phyloP scores from a whole-genome alignment of 305 asterid species.

The Fraxinus platypoda region DNA sequence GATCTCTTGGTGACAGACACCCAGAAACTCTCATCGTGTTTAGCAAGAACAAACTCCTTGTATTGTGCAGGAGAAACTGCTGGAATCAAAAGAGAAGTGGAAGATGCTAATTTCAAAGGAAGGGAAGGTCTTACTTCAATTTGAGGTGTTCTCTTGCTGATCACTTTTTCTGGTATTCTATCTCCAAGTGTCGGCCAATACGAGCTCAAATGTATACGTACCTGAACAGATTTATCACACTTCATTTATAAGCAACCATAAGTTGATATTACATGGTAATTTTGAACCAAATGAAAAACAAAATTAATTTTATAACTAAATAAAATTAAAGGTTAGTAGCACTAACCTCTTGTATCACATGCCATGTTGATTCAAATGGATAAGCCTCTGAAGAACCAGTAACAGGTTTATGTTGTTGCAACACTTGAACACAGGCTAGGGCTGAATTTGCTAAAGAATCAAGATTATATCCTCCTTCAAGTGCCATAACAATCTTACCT shows the following conservation, averaged over 20 bases:
- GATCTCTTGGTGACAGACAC: background rate
- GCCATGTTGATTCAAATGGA: slow-evolving; percentile 92
- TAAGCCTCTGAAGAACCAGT: slow-evolving; percentile 44
- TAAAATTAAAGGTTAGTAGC: background rate
- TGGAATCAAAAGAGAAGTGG: background rate
- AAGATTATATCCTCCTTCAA: slow-evolving; percentile 96
- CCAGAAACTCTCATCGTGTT: background rate
- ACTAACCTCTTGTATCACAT: slow-evolving; percentile 67
- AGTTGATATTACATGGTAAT: background rate
- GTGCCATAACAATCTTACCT: slow-evolving; percentile 94
- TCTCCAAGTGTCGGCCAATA: slow-evolving; percentile 70
- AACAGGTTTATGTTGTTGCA: slow-evolving; percentile 57
- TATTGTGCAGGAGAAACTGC: background rate
- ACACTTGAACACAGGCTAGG: slow-evolving; percentile 72
- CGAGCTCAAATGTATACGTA: slow-evolving; percentile 53
- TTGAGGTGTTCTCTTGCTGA: slow-evolving; percentile 37
- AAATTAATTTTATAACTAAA: background rate
- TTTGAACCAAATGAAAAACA: background rate
- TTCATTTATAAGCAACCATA: background rate
- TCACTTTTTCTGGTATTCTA: slow-evolving; percentile 47
- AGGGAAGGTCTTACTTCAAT: slow-evolving; percentile 39
- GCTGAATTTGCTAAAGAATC: slow-evolving; percentile 74
- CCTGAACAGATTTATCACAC: slow-evolving; percentile 41
- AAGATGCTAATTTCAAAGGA: slow-evolving; percentile 2
- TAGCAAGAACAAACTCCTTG: background rate